Base-by-base conservation (phyloP, 2,329 filamentous ascomycete genomes). In the Fusarium floridanum region DNA sequence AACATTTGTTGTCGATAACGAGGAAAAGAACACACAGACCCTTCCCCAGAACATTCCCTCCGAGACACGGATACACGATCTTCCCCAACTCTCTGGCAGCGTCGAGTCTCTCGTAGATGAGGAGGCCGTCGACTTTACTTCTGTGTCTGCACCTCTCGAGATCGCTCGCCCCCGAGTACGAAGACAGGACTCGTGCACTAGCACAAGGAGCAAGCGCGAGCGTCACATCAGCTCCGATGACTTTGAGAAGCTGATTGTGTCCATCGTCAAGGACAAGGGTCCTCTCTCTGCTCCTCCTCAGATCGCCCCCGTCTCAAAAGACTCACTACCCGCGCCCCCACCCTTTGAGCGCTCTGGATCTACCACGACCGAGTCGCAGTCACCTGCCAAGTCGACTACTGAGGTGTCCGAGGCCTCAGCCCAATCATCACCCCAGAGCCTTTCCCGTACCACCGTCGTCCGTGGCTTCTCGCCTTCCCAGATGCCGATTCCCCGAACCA, bases 201-300 rank as follows among this genome's bases (percentile, higher is more conserved):
- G 90, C 81, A 92, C 90, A 82, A 89, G 93, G 70, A 94, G 92
- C 80, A 91, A 93, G 92, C 74, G 91, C 88, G 94, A 97, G 81
- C 93, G 94, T 80, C 95, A 98, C 84, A 96, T 98, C 76, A 97
- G 95, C n/a, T 95, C 96, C 8, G 90, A 94, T 79, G 94, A 97
- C 78, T 88, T 98, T 34, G 95, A 98, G 84, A 97, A 97, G 86
- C 97, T 98, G 90, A 94, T 98, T 48, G 91, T 94, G 66, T 95
- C 93, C 43, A 98, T 98, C 66, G 97, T 98, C 81, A 94, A 97
- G 83, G 93, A 97, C 83, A 95, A 94, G 82, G 88, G 86, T 61
- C 90, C 87, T 77, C 83, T 91, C 10, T 86, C 88, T 20, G 82
- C 82, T 32, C 83, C 83, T 50, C 77, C 78, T 6, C 76, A 79